These are phyloP conservation scores for Penicillium nordicum DNA, from an alignment of 2,329 filamentous ascomycete species.

Conservation along the genomic window DNA sequence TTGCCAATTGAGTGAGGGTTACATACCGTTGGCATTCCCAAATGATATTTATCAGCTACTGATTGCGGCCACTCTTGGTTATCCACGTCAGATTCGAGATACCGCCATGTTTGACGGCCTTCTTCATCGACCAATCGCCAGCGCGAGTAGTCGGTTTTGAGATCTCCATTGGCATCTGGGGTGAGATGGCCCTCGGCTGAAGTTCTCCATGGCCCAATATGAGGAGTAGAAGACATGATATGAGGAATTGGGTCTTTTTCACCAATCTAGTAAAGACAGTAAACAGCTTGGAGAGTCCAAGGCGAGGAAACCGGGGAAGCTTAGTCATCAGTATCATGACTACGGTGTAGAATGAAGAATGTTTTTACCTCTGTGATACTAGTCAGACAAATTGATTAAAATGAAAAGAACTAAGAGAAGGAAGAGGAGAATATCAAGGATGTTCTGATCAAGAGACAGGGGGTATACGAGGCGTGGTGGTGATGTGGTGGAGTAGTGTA, in stretches of 20 bases:
- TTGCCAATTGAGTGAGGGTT: constrained; percentile 11
- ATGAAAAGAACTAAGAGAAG: not conserved
- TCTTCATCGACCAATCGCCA: constrained; percentile 83
- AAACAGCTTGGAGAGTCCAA: not conserved
- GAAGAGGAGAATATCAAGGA: not conserved
- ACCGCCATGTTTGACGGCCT: constrained; percentile 91
- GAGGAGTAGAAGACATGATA: constrained; percentile 15
- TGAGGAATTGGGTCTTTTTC: not conserved
- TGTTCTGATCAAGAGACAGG: not conserved
- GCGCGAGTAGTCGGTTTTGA: constrained; percentile 70
- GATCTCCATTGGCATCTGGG: constrained; percentile 34
- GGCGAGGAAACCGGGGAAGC: constrained; percentile 1
- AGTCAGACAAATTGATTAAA: not conserved
- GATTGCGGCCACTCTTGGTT: constrained; percentile 78
- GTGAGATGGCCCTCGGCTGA: constrained; percentile 35
- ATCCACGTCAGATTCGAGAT: constrained; percentile 70
- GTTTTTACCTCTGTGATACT: not conserved
- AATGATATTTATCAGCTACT: constrained; percentile 80
- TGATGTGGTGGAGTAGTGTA: not conserved
- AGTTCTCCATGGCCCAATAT: constrained; percentile 37
- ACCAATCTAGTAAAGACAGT: not conserved
- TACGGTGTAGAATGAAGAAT: constrained; percentile 8
- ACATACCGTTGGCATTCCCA: constrained; percentile 73
- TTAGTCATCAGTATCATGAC: constrained; percentile 11
- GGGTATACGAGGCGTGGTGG: not conserved